phyloP scores from a whole-genome alignment of 1,284 basidiomycete genomes.

The Ganoderma multipileum region DNA sequence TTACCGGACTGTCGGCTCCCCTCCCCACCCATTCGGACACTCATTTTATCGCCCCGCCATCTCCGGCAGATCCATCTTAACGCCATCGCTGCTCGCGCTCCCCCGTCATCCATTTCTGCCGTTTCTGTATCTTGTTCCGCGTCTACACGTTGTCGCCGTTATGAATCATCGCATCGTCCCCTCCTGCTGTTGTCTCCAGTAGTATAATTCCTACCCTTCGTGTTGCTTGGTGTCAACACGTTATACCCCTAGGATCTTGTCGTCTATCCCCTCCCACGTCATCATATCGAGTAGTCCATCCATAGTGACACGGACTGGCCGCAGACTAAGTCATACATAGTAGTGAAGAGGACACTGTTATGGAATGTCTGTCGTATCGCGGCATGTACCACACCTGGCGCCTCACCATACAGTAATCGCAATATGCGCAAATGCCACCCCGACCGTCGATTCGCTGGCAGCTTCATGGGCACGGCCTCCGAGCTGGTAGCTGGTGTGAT shows the following conservation, averaged over 20 bases:
- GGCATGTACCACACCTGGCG: not conserved
- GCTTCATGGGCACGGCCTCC: not conserved
- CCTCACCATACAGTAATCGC: not conserved
- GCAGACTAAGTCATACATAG: constrained; percentile 2
- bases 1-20: constrained; percentile 31
- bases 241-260: not conserved
- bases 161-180: constrained; percentile 1
- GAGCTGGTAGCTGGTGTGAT: constrained; percentile 5
- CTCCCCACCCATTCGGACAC: constrained; percentile 20
- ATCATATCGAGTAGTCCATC: not conserved
- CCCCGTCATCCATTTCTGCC: not conserved
- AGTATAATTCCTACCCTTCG: not conserved
- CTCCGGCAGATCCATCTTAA: constrained; percentile 17
- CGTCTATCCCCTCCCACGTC: not conserved
- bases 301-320: not conserved
- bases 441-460: not conserved
- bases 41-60: constrained; percentile 22
- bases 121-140: not conserved
- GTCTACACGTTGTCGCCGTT: not conserved
- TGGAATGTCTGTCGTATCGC: constrained; percentile 4
- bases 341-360: constrained; percentile 4
- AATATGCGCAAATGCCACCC: not conserved
- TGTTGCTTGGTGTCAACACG: constrained; percentile 1
- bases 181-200: not conserved
- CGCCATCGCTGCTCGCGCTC: constrained; percentile 6